Evolutionary conservation across 108 stramenopile genomes (phyloP).

Genomic region (Chaetoceros tenuissimus): DNA sequence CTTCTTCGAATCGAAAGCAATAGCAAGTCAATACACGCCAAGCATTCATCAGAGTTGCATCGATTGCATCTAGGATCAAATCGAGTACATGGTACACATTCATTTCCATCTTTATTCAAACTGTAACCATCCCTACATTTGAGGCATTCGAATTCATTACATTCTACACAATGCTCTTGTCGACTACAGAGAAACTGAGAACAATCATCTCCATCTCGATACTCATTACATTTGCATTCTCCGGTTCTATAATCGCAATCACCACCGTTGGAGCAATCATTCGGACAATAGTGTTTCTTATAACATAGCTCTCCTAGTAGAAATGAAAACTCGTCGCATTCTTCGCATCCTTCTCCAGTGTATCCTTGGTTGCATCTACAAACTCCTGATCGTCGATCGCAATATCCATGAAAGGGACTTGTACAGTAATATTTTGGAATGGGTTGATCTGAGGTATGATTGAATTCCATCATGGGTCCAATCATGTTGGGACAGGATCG

Average conservation of each 20-base stretch:
- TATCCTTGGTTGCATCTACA: slow-evolving; percentile 79
- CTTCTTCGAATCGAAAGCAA: slow-evolving; percentile 59
- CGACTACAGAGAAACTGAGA: slow-evolving; percentile 25
- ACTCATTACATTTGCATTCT: slow-evolving; percentile 40
- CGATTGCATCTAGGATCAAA: slow-evolving; percentile 62
- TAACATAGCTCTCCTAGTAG: slow-evolving; percentile 41
- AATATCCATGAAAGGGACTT: slow-evolving; percentile 54
- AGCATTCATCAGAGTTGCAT: slow-evolving; percentile 48
- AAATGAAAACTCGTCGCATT: slow-evolving; percentile 46
- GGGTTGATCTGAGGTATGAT: too few species aligned
- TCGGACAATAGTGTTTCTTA: slow-evolving; percentile 51
- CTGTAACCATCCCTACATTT: slow-evolving; percentile 51
- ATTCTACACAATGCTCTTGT: slow-evolving; percentile 42
- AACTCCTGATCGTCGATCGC: slow-evolving; percentile 69
- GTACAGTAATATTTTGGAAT: slow-evolving; percentile 56
- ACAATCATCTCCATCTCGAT: slow-evolving; percentile 57
- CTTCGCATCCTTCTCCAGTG: slow-evolving; percentile 49
- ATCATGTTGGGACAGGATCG: slow-evolving; percentile 67
- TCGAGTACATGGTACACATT: slow-evolving; percentile 41
- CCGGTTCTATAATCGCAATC: slow-evolving; percentile 61
- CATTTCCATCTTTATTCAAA: slow-evolving; percentile 14
- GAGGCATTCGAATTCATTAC: slow-evolving; percentile 38
- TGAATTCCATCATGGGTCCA: slow-evolving; percentile 44
- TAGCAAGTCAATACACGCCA: slow-evolving; percentile 52
- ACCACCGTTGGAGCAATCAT: slow-evolving; percentile 62